Percentiles rank a stretch among this genome's conserved stretches.
phyloP scores from a whole-genome alignment of 805 yeast genomes.

The Wickerhamomyces strasburgensis region DNA sequence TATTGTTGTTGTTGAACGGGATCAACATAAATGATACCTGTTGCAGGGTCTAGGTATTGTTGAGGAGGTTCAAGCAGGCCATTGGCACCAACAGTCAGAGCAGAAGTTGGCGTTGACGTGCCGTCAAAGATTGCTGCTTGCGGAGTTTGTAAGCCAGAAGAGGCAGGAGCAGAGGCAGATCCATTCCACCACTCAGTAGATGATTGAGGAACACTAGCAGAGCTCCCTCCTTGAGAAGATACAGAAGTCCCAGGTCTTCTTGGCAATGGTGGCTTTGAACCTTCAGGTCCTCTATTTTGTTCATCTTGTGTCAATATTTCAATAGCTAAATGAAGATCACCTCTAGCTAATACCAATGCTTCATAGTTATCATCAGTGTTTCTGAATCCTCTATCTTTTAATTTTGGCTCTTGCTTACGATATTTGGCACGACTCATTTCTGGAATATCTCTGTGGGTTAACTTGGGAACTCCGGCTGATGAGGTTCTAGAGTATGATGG shows the following conservation, averaged over 20 bases:
- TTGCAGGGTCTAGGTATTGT: conserved; percentile 68
- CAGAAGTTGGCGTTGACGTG: conserved; percentile 14
- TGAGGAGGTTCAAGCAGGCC: conserved; percentile 42
- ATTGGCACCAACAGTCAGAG: conserved; percentile 18
- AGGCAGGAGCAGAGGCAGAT: conserved; percentile 19
- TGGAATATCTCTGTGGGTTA: conserved; percentile 49
- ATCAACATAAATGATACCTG: conserved; percentile 67
- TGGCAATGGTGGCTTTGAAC: conserved; percentile 45
- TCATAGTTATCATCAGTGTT: conserved; percentile 57
- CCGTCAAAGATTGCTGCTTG: conserved; percentile 2
- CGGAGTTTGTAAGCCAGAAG: conserved; percentile 23
- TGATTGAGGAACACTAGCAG: conserved; percentile 5
- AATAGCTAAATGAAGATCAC: conserved; percentile 55
- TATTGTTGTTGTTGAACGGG: conserved; percentile 49
- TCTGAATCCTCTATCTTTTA: conserved; percentile 51
- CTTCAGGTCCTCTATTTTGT: conserved; percentile 33
- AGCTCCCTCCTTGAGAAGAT: neutral
- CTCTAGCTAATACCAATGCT: conserved; percentile 54
- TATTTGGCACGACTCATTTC: conserved; percentile 49
- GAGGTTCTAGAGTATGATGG: conserved; percentile 13
- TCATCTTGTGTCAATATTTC: conserved; percentile 42
- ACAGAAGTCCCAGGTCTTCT: conserved; percentile 25
- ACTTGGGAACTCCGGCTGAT: conserved; percentile 30
- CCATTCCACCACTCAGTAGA: conserved; percentile 21
- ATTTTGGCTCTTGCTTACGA: conserved; percentile 40